phyloP scores from a whole-genome alignment of 2,329 filamentous ascomycete genomes.

The Ampelomyces quisqualis region DNA sequence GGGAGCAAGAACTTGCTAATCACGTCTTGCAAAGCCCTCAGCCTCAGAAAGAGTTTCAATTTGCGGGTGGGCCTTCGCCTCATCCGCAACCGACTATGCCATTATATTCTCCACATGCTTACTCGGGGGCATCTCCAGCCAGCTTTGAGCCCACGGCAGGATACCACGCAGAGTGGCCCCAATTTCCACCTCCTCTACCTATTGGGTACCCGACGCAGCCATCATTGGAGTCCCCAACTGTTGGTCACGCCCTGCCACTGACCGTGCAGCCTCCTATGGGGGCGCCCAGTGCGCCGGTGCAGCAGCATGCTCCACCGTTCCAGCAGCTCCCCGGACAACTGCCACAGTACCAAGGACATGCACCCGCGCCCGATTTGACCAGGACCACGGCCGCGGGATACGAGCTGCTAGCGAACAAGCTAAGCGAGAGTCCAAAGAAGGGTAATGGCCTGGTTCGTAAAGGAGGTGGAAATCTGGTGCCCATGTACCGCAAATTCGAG shows the following conservation, averaged over 20 bases:
- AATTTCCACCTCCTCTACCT: constrained; percentile 26
- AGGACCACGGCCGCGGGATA: constrained; percentile 41
- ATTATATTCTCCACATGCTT: constrained; percentile 29
- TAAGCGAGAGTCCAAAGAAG: constrained; percentile 32
- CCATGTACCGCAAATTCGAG: constrained; percentile 82
- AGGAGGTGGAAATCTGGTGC: constrained; percentile 42
- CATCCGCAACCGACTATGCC: constrained; percentile 28
- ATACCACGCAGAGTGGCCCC: constrained; percentile 25
- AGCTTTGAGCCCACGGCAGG: constrained; percentile 20
- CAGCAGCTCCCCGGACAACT: constrained; percentile 27
- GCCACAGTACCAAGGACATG: constrained; percentile 29
- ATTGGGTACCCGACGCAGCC: constrained; percentile 28
- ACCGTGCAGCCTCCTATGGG: constrained; percentile 25
- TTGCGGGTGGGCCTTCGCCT: constrained; percentile 28
- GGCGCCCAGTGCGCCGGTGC: constrained; percentile 13
- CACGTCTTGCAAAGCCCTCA: constrained; percentile 42
- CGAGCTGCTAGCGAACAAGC: constrained; percentile 42
- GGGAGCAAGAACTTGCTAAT: constrained; percentile 37
- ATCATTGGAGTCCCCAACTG: constrained; percentile 17
- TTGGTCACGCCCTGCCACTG: constrained; percentile 25
- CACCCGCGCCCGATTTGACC: constrained; percentile 22
- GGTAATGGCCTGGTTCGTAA: constrained; percentile 14
- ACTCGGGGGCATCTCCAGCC: constrained; percentile 29
- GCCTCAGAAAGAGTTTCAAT: constrained; percentile 36
- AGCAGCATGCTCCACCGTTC: constrained; percentile 19